A percentile compares a stretch with the other conserved stretches of the same genome.
phyloP scores from a whole-genome alignment of 2,329 filamentous ascomycete species.

The Botrytis deweyae region DNA sequence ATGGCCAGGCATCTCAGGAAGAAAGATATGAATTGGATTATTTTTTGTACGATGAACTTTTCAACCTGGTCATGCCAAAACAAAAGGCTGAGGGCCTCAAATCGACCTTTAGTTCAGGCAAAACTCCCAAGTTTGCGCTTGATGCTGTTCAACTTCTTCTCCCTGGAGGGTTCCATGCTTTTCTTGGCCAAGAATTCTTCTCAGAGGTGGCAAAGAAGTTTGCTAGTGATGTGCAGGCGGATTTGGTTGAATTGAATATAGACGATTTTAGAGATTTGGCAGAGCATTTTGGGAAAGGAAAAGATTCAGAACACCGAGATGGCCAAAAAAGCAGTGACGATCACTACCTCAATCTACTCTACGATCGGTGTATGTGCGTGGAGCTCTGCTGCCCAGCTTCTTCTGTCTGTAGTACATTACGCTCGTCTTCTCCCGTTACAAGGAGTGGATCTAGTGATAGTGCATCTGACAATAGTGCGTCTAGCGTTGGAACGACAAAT shows the following conservation, averaged over 20 bases:
- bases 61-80: neutral
- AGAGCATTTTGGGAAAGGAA: neutral
- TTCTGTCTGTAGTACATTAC: neutral
- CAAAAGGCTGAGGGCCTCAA: neutral
- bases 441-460: neutral
- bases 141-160: conserved; percentile 1
- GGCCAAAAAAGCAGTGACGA: neutral
- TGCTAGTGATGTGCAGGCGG: neutral
- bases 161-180: neutral
- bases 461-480: neutral
- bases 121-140: neutral
- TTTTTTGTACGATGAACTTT: neutral
- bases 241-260: neutral
- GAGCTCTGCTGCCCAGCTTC: neutral
- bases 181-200: neutral
- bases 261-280: neutral
- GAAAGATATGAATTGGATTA: neutral
- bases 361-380: neutral
- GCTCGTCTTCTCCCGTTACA: neutral
- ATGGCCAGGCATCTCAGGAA: neutral
- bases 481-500: neutral
- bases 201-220: neutral
- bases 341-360: neutral
- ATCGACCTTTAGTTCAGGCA: neutral
- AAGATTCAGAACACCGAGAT: neutral